Evolutionary conservation across 2,329 filamentous ascomycete species (phyloP), one percentile per base, ranked within the genome.

Genomic region (Talaromyces rugulosus): DNA sequence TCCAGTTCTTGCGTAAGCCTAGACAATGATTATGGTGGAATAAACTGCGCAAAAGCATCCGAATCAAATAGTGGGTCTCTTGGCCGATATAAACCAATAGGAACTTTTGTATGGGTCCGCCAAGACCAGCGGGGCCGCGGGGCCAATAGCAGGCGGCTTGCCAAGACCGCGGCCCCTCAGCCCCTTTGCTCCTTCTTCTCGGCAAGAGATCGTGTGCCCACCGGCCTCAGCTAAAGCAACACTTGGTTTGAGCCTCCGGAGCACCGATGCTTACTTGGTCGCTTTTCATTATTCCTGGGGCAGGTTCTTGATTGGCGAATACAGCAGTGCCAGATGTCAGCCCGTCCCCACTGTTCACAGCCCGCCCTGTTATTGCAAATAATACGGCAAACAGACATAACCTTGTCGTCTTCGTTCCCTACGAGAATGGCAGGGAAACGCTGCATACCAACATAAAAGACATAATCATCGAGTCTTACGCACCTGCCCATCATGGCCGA

Each of bases 401-500:
- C 8, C 44, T 23, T 18, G n/a, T 36, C 33, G 33, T 36, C 33
- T 12, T 47, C 11, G n/a, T 27, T 23, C 8, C 9, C 44, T 23
- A 27, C 5, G 44, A 47, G 44, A 12, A 47, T 47, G 44, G 44
- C 44, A 18, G 23, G 44, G 11, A 47, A 11, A 47, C 42, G n/a
- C 6, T 47, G 16, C 42, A 47, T 16, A 9, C 23, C 23, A 27
- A 23, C 44, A 11, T 47, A 47, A 27, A 36, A 18, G 44, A 27
- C n/a, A 11, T 23, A 23, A 23, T 11, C 44, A 47, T 16, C 44
- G 23, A 5, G 23, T 47, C 36, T n/a, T 40, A 40, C 18, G 7
- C 42, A 27, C 44, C 4, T 40, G 36, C 44, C 18, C 54, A 53
- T 56, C 52, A 62, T 59, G 56, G 31, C 57, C n/a, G 58, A 52